A percentile compares a stretch with the other conserved stretches of the same genome.
phyloP scores from a whole-genome alignment of 441 rosid species.

The Brassica balearica region DNA sequence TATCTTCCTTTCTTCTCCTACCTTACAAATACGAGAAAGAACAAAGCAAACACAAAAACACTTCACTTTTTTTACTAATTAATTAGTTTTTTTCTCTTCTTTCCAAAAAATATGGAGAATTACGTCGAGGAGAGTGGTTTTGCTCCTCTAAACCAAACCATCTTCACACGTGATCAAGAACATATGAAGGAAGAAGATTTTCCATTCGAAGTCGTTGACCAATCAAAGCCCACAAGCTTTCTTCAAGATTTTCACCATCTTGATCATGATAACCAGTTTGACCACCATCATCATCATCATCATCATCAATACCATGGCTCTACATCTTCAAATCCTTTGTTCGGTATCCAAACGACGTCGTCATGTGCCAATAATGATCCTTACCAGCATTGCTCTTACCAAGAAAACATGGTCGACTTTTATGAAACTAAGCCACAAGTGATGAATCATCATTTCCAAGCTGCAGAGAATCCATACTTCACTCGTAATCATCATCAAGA shows the following conservation, averaged over 20 bases:
- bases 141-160: slow-evolving; percentile 41
- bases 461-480: slow-evolving; percentile 38
- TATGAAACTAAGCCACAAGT: slow-evolving; percentile 67
- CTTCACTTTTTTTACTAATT: slow-evolving; percentile 38
- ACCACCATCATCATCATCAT: slow-evolving; percentile 26
- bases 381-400: slow-evolving; percentile 52
- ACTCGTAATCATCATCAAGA: slow-evolving; percentile 41
- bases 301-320: slow-evolving; percentile 30
- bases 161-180: slow-evolving; percentile 45
- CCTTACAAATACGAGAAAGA: slow-evolving; percentile 41
- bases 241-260: slow-evolving; percentile 60
- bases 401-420: slow-evolving; percentile 51
- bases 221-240: slow-evolving; percentile 47
- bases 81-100: slow-evolving; percentile 37
- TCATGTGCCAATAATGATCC: slow-evolving; percentile 46
- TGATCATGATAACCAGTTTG: slow-evolving; percentile 44
- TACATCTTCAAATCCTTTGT: slow-evolving; percentile 49
- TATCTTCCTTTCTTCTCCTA: slow-evolving; percentile 28
- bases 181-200: slow-evolving; percentile 49
- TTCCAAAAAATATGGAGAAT: slow-evolving; percentile 40
- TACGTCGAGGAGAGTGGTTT: slow-evolving; percentile 31
- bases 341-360: slow-evolving; percentile 45
- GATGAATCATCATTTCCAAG: slow-evolving; percentile 46
- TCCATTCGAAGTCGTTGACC: slow-evolving; percentile 49
- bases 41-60: slow-evolving; percentile 35